A percentile compares a stretch with the other conserved stretches of the same genome.
Evolutionary conservation across 2,329 filamentous ascomycete genomes (phyloP).

Genomic region (Penicillium crustosum): DNA sequence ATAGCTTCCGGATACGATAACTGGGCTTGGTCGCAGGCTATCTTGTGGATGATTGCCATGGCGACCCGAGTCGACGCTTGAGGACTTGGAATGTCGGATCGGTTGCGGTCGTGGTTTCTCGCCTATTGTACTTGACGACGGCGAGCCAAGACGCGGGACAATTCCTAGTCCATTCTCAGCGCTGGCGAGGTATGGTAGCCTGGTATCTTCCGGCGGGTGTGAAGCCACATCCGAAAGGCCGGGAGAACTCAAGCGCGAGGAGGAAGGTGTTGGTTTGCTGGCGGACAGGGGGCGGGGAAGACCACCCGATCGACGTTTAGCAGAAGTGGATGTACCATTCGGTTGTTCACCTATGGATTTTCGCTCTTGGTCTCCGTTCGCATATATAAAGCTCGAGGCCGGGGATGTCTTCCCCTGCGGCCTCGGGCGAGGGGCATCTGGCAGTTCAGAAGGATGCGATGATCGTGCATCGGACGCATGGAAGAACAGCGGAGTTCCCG

Average conservation of each 20-base stretch:
- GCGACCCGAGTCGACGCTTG: constrained; percentile 34
- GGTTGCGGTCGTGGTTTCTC: constrained; percentile 18
- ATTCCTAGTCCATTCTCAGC: constrained; percentile 25
- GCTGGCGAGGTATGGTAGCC: constrained; percentile 19
- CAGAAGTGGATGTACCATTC: constrained; percentile 14
- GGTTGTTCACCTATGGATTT: constrained; percentile 24
- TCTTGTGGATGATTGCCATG: constrained; percentile 20
- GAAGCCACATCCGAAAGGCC: constrained; percentile 28
- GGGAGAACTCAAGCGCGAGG: constrained; percentile 35
- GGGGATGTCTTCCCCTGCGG: constrained; percentile 27
- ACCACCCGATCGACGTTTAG: constrained; percentile 35
- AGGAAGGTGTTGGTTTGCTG: constrained; percentile 25
- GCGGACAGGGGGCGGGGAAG: constrained; percentile 27
- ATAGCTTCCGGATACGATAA: constrained; percentile 32
- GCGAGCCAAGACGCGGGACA: constrained; percentile 21
- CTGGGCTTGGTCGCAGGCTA: constrained; percentile 32
- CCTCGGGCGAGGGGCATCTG: constrained; percentile 28
- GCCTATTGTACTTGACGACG: constrained; percentile 22
- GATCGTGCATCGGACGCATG: constrained; percentile 77
- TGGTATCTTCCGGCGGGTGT: constrained; percentile 26
- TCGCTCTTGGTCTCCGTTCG: constrained; percentile 39
- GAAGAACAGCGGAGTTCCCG: constrained; percentile 72
- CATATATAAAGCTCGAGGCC: constrained; percentile 38
- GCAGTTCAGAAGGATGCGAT: constrained; percentile 40
- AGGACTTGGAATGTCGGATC: constrained; percentile 33